Base-by-base conservation (phyloP, 495 filamentous ascomycete species). In the Tetracladium marchalianum region DNA sequence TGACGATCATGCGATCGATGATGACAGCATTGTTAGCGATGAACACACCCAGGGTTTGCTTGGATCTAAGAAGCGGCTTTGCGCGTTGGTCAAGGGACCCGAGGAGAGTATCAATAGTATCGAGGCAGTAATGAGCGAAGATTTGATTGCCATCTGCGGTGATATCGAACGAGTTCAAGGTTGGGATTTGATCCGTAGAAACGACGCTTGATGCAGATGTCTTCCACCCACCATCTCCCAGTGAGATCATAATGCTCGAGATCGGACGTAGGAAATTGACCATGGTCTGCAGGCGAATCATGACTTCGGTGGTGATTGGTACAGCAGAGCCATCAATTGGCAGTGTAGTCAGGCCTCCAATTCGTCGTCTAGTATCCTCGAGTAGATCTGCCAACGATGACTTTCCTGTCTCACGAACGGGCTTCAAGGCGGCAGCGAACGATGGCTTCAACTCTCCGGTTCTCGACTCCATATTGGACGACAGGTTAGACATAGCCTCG, bases 151-250 rank as follows among this genome's bases (percentile, higher is more conserved):
- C 89, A 61, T 97, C 90, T 10, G 93, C 90, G 15, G 85, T 82
- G 33, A 96, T 82, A 57, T 97, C 92, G 59, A 89, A 85, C 16
- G 80, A 82, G 32, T 77, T 73, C 37, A 90, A 62, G 32, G 81
- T 82, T 8, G 85, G 81, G 10, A 84, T 73, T 16, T 75, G 78
- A n/a, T 84, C 69, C 15, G 73, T 68, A 11, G 71, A 76, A 34
- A 71, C 75, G 7, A 68, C 72, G 27, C 65, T 61, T 15, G 70
- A 54, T 0, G 70, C 61, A 0, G 58, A 61, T 7, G 71, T 64
- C 27, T 77, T 79, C 92, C 92, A 99, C 42, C 92, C 92, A 5
- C 89, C 87, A 58, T 95, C 89, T 15, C 92, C 92, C 4, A 99
- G 67, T 2, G 88, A 92, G 11, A 90, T 81, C 70, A 97, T 77